A percentile compares a stretch with the other conserved stretches of the same genome.
phyloP scores from a whole-genome alignment of 441 rosid genomes.

The Adansonia rubrostipa region DNA sequence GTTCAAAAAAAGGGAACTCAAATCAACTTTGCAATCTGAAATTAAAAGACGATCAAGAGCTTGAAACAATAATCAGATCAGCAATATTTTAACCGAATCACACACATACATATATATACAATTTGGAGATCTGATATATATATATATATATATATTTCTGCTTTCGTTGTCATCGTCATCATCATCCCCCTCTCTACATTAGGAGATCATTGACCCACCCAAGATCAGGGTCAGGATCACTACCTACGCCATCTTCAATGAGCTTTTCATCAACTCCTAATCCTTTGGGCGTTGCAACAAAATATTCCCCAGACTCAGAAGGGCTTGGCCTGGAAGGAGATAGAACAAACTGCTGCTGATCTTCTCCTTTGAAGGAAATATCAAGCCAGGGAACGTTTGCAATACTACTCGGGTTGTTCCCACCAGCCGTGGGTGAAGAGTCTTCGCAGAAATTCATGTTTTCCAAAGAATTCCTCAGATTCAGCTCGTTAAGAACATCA shows the following conservation, averaged over 20 bases:
- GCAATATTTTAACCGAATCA: constrained; percentile 36
- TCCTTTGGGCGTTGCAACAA: constrained; percentile 7
- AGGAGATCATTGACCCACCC: constrained; percentile 92
- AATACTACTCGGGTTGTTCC: constrained; percentile 4
- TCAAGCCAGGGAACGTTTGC: constrained; percentile 53
- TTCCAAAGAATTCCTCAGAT: constrained; percentile 61
- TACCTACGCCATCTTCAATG: constrained; percentile 30
- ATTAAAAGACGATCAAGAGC: not conserved
- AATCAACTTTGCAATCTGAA: not conserved
- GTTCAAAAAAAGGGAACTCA: not conserved
- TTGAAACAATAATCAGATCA: constrained; percentile 24
- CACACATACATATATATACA: constrained; percentile 33
- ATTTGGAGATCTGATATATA: not conserved
- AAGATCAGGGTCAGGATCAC: constrained; percentile 62
- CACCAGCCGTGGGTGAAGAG: constrained; percentile 34
- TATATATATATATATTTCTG: constrained; percentile 26
- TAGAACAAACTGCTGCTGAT: constrained; percentile 46
- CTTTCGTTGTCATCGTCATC: not conserved
- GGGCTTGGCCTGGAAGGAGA: constrained; percentile 59
- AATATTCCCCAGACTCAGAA: constrained; percentile 27
- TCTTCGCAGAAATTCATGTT: constrained; percentile 49
- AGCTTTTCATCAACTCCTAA: constrained; percentile 19
- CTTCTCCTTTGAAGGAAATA: constrained; percentile 32
- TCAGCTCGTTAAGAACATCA: constrained; percentile 61
- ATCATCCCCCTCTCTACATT: constrained; percentile 41